Evolutionary conservation across 192 early-diverging fungal species (phyloP).

Genomic region (Coemansia sp.): DNA sequence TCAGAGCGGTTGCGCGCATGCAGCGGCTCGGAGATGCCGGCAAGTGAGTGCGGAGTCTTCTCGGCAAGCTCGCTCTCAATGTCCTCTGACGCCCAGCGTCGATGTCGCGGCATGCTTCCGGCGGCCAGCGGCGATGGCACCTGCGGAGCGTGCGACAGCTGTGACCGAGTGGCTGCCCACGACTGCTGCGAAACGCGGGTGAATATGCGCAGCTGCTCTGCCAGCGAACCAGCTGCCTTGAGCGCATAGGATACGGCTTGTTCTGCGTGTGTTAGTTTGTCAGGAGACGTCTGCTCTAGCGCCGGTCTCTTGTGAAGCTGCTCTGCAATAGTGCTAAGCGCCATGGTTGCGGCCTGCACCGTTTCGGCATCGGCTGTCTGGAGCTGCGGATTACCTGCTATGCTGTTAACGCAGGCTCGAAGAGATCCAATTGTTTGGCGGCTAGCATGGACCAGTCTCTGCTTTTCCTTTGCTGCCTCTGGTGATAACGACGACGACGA

Average conservation of each 20-base stretch:
- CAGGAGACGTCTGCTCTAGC: neutral
- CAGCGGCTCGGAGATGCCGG: conserved; percentile 5
- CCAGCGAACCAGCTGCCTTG: conserved; percentile 15
- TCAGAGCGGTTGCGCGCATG: conserved; percentile 45
- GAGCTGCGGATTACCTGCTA: conserved; percentile 15
- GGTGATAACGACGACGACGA: neutral
- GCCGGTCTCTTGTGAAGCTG: conserved; percentile 9
- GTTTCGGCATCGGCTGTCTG: conserved; percentile 5
- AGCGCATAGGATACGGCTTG: conserved; percentile 2
- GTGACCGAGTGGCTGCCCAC: conserved; percentile 23
- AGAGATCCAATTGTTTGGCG: conserved; percentile 28
- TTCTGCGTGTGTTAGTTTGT: neutral
- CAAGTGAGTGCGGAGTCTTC: conserved; percentile 11
- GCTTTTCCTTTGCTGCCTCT: neutral
- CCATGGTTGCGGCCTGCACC: conserved; percentile 5
- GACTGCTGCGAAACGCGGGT: conserved; percentile 31
- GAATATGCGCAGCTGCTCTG: conserved; percentile 37
- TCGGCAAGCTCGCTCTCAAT: conserved; percentile 22
- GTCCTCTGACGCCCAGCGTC: conserved; percentile 50
- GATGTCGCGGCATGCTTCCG: conserved; percentile 26
- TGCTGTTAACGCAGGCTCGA: conserved; percentile 18
- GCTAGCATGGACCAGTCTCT: conserved; percentile 18
- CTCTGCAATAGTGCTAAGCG: conserved; percentile 14
- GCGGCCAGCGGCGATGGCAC: conserved; percentile 39
- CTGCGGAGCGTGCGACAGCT: conserved; percentile 31